Base-by-base conservation (phyloP, 1,284 basidiomycete species). In the Volvariella volvacea region DNA sequence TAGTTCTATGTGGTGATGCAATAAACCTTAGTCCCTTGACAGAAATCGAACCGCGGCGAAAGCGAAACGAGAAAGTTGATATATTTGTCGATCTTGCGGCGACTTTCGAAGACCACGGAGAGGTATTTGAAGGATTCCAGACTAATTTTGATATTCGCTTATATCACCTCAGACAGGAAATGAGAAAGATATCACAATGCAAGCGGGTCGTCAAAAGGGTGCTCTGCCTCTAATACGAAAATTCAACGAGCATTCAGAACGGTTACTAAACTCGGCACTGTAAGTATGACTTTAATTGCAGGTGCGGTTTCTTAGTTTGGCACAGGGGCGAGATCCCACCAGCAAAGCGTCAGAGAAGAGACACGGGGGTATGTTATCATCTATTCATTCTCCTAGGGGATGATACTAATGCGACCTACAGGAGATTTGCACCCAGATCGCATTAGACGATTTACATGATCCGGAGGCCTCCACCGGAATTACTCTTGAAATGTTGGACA, bases 171-270 rank as follows among this genome's bases (percentile, higher is more conserved):
- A 93, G 87, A 86, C 86, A 2, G 88, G 91, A 3, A 95, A 92
- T 52, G 76, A 83, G 49, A 83, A 78, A 59, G 96, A 99, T 58
- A 66, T 90, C 38, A 98, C 96, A 0, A 99, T 99, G 96, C 88
- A 92, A 58, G 83, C 94, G 3, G 96, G 96, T 4, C 80, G 85
- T 53, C 88, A 96, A 60, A 74, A 84, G 41, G 84, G 83, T 17
- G 87, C 88, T 15, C 64, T 99, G 31, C 96, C 96, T 0, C 74
- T 99, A 25, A 97, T 99, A 55, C 78, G 96, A 34, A 87, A 95
- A 55, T 99, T 99, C 69, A 99, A 99, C 58, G 92, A 97, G 57
- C 96, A 99, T 63, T 95, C 92, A 0, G 89, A 94, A 55, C 74
- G 92, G 51, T 66, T 98, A 12, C 70, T 98, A 21, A 86, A 87